These are phyloP conservation scores for Fraxinus dipetala DNA, from an alignment of 305 asterid genomes.

Conservation along the genomic window DNA sequence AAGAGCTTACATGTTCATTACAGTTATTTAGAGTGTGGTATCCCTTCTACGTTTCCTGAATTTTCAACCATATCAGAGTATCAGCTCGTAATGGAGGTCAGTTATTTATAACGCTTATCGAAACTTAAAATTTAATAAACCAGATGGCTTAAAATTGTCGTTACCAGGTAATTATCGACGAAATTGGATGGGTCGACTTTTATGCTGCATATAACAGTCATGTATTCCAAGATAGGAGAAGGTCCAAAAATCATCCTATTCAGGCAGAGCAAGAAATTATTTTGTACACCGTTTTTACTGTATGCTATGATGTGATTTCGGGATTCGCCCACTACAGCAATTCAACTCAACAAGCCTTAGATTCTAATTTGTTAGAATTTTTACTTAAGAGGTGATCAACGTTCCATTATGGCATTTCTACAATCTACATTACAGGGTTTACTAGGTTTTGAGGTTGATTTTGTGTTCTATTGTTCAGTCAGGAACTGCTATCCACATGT, in stretches of 20 bases:
- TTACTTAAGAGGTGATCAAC: slow-evolving; percentile 60
- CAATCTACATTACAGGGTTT: not conserved
- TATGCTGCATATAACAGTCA: slow-evolving; percentile 45
- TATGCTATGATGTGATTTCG: slow-evolving; percentile 68
- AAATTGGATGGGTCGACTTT: slow-evolving; percentile 79
- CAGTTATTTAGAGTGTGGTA: slow-evolving; percentile 82
- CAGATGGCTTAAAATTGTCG: slow-evolving; percentile 13
- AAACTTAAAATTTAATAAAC: not conserved
- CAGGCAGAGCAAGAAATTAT: slow-evolving; percentile 74
- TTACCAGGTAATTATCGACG: slow-evolving; percentile 63
- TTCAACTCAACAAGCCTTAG: slow-evolving; percentile 53
- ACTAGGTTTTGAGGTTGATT: slow-evolving; percentile 21
- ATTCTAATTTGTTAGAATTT: slow-evolving; percentile 54
- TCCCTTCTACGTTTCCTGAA: slow-evolving; percentile 60
- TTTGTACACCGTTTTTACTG: slow-evolving; percentile 54
- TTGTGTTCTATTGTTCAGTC: slow-evolving; percentile 43
- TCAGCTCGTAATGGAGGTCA: slow-evolving; percentile 83
- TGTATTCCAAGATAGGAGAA: slow-evolving; percentile 44
- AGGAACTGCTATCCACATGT: slow-evolving; percentile 60
- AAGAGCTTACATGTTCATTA: slow-evolving; percentile 17
- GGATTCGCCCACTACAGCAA: slow-evolving; percentile 73
- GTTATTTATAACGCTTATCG: slow-evolving; percentile 13
- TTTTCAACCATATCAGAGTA: slow-evolving; percentile 56
- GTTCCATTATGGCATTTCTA: not conserved
- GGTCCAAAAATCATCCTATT: slow-evolving; percentile 49